phyloP scores from a whole-genome alignment of 305 asterid genomes.

The Solanum hybrid region DNA sequence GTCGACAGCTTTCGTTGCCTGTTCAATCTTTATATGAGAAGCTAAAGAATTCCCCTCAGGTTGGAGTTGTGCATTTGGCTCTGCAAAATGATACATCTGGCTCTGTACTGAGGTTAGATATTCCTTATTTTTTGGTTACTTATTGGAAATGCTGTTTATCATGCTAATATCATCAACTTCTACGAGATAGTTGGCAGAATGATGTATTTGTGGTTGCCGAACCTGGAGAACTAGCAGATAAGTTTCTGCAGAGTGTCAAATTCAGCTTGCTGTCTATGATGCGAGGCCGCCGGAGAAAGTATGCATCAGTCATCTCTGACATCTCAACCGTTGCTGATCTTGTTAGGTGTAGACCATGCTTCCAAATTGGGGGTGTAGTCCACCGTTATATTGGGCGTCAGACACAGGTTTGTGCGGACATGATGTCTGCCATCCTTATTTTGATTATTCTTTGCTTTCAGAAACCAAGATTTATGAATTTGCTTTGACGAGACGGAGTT shows the following conservation, averaged over 20 bases:
- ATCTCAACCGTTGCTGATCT: conserved; percentile 82
- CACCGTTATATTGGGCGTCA: conserved; percentile 98
- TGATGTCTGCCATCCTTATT: background rate
- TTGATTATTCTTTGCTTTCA: conserved; percentile 2
- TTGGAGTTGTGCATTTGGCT: conserved; percentile 86
- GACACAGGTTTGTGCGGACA: conserved; percentile 53
- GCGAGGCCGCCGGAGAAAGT: conserved; percentile 72
- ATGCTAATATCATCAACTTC: conserved; percentile 13
- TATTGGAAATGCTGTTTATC: conserved; percentile 2
- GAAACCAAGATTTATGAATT: conserved; percentile 6
- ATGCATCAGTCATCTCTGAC: conserved; percentile 51
- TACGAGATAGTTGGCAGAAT: conserved; percentile 76
- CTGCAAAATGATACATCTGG: conserved; percentile 91
- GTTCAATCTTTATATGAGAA: conserved; percentile 68
- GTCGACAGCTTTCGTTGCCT: conserved; percentile 59
- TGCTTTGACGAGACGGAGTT: background rate
- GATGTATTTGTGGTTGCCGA: conserved; percentile 99
- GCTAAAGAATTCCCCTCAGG: conserved; percentile 82
- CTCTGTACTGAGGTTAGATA: conserved; percentile 67
- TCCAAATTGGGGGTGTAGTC: conserved; percentile 96
- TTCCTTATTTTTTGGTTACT: conserved; percentile 1
- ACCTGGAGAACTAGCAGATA: conserved; percentile 95
- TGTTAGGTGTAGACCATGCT: conserved; percentile 78
- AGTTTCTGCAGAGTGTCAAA: conserved; percentile 84
- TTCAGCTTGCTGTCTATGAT: conserved; percentile 69